These are phyloP conservation scores for Oryza glaberrima DNA, from an alignment of 176 grass and related monocot genomes.

Conservation along the genomic window DNA sequence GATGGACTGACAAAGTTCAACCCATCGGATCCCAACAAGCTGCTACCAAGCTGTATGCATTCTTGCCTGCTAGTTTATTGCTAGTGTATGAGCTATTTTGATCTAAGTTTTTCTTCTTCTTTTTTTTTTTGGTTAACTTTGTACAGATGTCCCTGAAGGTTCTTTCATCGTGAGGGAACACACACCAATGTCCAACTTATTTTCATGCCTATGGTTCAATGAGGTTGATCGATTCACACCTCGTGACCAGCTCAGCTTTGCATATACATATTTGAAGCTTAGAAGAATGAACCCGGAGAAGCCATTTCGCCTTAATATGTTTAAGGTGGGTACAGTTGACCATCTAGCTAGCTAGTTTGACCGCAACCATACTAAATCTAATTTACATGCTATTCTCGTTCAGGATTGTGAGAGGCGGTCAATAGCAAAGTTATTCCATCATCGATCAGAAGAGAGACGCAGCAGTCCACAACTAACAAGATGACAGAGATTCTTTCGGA, in stretches of 20 bases:
- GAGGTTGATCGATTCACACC: constrained; percentile 97
- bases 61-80: constrained; percentile 39
- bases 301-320: constrained; percentile 86
- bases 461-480: constrained; percentile 64
- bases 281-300: constrained; percentile 82
- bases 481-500: constrained; percentile 47
- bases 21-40: constrained; percentile 70
- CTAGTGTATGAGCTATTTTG: constrained; percentile 21
- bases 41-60: constrained; percentile 91
- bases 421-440: constrained; percentile 97
- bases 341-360: constrained; percentile 21
- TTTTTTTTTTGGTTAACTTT: constrained; percentile 9
- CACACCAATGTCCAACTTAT: constrained; percentile 97
- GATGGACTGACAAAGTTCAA: constrained; percentile 87
- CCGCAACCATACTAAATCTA: constrained; percentile 8
- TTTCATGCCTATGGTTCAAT: constrained; percentile 97
- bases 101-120: constrained; percentile 6
- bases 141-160: constrained; percentile 96
- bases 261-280: constrained; percentile 98
- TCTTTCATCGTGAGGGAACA: constrained; percentile 97
- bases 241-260: constrained; percentile 97
- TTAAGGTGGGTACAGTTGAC: constrained; percentile 61
- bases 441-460: constrained; percentile 90
- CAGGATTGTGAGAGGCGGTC: constrained; percentile 97
- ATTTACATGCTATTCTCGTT: constrained; percentile 24